Base-by-base conservation (phyloP, 176 grass and related monocot genomes). In the Saccharum spontaneum region DNA sequence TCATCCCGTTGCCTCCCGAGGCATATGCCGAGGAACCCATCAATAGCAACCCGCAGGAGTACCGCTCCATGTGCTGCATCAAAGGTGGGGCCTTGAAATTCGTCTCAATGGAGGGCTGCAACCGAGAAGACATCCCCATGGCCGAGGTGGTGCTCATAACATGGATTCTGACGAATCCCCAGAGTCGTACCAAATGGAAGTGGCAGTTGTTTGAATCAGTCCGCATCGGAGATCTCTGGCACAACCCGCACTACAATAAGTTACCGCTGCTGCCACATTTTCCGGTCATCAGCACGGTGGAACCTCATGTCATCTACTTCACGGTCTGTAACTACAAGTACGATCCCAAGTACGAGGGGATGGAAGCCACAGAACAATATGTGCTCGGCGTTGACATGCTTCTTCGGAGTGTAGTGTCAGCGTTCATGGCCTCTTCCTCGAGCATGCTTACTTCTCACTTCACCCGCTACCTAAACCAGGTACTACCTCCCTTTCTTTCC, bases 31-130 rank as follows among this genome's bases (percentile, higher is more conserved):
- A 16, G 24, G 13, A 38, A 10, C 0, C 36, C 28, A 28, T 28
- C 6, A 37, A 37, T 11, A 40, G 4, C 1, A 18, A 41, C 18
- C 40, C 70, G 6, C 6, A 48, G 10, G 41, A 8, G 28, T 46
- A 28, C 40, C 41, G 70, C n/a, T 73, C 70, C n/a, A 46, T 48
- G 71, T 73, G 71, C 71, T 48, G 41, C 43, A 30, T 73, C 23
- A 15, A 72, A n/a, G 6, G 0, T 23, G 12, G 15, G 5, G 0
- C 40, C 22, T 72, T 72, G n/a, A 24, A 28, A 5, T 73, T 48
- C 13, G 71, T 73, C 24, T 46, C 71, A 4, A 45, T 73, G 23
- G 71, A 71, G 2, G 40, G 40, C 22, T 72, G 3, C 69, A 14
- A 13, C 39, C 39, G 23, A 28, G 10, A 60, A 10, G 65, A 8